phyloP scores from a whole-genome alignment of 495 filamentous ascomycete species.

The Penicillium ochrochloron region DNA sequence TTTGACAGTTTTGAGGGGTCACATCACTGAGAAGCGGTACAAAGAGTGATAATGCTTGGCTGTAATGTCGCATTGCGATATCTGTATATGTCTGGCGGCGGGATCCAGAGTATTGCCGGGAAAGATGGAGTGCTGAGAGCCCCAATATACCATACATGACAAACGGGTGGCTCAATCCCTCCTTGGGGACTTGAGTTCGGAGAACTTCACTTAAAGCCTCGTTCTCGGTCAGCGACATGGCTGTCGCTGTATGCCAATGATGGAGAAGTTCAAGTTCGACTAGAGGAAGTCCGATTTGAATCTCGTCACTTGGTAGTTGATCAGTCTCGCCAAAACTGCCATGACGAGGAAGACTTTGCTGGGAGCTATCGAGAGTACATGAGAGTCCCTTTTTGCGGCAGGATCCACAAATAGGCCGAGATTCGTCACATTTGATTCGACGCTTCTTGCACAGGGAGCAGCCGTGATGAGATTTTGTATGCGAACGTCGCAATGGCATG shows the following conservation, averaged over 20 bases:
- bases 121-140: background rate
- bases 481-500: background rate
- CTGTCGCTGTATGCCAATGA: background rate
- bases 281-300: background rate
- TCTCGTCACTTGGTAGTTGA: background rate
- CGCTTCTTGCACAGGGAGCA: background rate
- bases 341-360: background rate
- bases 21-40: background rate
- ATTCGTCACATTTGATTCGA: background rate
- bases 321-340: background rate
- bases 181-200: background rate
- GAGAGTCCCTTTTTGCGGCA: background rate
- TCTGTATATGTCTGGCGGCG: background rate
- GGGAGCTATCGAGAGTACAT: background rate
- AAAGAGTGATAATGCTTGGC: background rate
- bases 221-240: background rate
- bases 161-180: background rate
- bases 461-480: background rate
- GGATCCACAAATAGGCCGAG: background rate
- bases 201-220: background rate
- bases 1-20: background rate
- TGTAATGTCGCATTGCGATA: background rate
- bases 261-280: background rate
- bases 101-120: background rate
- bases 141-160: background rate